Evolutionary conservation across 192 early-diverging fungal species (phyloP).

Genomic region (Coemansia sp.): DNA sequence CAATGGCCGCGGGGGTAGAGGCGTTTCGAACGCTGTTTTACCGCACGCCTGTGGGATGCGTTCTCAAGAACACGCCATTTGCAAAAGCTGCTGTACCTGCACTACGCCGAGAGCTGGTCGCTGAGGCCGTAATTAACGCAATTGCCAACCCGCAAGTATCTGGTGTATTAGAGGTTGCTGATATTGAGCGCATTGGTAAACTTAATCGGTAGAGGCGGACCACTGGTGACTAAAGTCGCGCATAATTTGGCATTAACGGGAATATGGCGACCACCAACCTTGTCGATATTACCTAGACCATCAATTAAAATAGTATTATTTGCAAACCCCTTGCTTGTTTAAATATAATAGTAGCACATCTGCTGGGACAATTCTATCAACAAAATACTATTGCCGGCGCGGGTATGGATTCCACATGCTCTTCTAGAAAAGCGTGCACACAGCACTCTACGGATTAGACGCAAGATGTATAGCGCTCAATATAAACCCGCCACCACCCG

Average conservation of each 20-base stretch:
- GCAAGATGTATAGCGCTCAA: constrained; percentile 62
- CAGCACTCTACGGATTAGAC: background rate
- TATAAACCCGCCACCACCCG: constrained; percentile 69
- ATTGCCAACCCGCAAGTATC: constrained; percentile 28
- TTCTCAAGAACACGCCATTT: constrained; percentile 33
- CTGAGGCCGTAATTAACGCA: constrained; percentile 34
- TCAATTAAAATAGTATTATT: background rate
- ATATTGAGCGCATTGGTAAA: constrained; percentile 42
- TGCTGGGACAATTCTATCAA: background rate
- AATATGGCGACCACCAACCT: background rate
- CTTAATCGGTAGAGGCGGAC: background rate
- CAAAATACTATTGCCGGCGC: background rate
- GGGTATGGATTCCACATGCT: background rate
- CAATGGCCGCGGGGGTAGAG: constrained; percentile 58
- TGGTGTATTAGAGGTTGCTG: constrained; percentile 32
- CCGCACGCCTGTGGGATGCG: constrained; percentile 37
- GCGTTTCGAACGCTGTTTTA: constrained; percentile 40
- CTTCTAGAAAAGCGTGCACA: background rate
- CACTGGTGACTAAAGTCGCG: background rate
- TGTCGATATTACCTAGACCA: background rate
- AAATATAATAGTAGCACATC: background rate
- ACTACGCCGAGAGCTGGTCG: constrained; percentile 43
- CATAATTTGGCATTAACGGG: background rate
- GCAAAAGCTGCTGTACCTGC: constrained; percentile 44
- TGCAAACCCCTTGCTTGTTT: background rate